These are phyloP conservation scores for Parathielavia hyrcaniae DNA, from an alignment of 495 filamentous ascomycete genomes.

Conservation along the genomic window DNA sequence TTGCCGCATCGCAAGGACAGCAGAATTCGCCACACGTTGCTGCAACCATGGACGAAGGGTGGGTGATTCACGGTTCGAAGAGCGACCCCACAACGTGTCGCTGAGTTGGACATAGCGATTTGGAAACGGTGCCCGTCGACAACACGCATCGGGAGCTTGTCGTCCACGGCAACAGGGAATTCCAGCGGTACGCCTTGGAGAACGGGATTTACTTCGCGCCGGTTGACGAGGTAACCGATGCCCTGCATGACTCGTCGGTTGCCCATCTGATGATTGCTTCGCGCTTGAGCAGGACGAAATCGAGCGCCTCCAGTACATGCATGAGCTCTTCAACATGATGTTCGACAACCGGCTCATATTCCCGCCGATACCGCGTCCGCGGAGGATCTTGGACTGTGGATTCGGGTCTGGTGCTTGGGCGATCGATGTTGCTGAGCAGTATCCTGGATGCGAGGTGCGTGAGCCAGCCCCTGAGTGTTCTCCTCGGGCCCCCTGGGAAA, in stretches of 20 bases:
- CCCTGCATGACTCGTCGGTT: conserved; percentile 9
- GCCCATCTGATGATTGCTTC: conserved; percentile 13
- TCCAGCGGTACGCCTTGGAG: conserved; percentile 68
- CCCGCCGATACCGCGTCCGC: conserved; percentile 58
- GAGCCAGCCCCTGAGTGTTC: conserved; percentile 5
- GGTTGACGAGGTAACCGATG: conserved; percentile 67
- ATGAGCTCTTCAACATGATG: conserved; percentile 62
- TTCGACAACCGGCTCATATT: conserved; percentile 78
- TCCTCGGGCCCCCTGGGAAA: not conserved
- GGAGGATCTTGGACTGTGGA: conserved; percentile 70
- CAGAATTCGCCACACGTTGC: not conserved
- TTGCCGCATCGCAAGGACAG: conserved; percentile 8
- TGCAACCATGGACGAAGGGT: conserved; percentile 30
- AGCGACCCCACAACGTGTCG: conserved; percentile 4
- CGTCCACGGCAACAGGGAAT: conserved; percentile 60
- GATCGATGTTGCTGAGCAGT: conserved; percentile 47
- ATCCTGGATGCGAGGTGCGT: conserved; percentile 70
- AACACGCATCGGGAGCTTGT: conserved; percentile 56
- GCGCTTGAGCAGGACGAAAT: conserved; percentile 61
- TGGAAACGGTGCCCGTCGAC: conserved; percentile 48
- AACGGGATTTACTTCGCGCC: conserved; percentile 71
- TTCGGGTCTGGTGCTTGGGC: conserved; percentile 58
- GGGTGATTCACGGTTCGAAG: conserved; percentile 13
- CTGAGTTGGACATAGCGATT: conserved; percentile 30
- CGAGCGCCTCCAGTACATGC: conserved; percentile 64